These are phyloP conservation scores for Plantago ovata DNA, from an alignment of 257 asterid genomes.

Conservation along the genomic window DNA sequence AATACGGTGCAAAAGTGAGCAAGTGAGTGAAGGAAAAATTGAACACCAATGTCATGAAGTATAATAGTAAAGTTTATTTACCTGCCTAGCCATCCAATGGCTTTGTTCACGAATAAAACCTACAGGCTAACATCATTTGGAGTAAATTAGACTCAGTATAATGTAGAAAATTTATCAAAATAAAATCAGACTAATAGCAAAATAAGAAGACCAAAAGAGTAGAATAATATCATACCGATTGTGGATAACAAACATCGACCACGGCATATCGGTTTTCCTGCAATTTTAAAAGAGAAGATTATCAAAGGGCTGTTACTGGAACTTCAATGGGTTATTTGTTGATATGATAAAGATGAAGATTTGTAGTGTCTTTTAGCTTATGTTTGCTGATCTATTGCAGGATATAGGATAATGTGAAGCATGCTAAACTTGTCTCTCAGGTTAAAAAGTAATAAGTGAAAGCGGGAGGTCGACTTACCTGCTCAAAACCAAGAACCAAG, in stretches of 20 bases:
- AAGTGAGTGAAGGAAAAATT: too few relatives aligned
- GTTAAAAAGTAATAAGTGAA: background rate
- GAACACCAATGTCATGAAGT: background rate
- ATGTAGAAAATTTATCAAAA: slow-evolving; percentile 10
- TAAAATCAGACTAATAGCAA: slow-evolving; percentile 8
- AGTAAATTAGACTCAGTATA: slow-evolving; percentile 19
- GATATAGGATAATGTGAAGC: background rate
- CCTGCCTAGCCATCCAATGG: slow-evolving; percentile 83
- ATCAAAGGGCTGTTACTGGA: slow-evolving; percentile 4
- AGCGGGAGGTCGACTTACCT: slow-evolving; percentile 39
- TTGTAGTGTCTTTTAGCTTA: slow-evolving; percentile 13
- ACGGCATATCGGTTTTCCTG: slow-evolving; percentile 92
- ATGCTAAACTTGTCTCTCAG: too few relatives aligned
- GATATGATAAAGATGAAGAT: background rate
- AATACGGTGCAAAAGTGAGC: too few relatives aligned
- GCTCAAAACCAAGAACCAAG: slow-evolving; percentile 90
- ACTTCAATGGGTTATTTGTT: background rate
- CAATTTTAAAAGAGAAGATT: slow-evolving; percentile 30
- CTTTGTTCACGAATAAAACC: slow-evolving; percentile 93
- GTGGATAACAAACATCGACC: slow-evolving; percentile 86
- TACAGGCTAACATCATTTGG: slow-evolving; percentile 68
- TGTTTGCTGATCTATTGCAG: background rate
- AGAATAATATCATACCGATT: slow-evolving; percentile 53
- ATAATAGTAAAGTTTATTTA: slow-evolving; percentile 26
- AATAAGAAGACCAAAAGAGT: slow-evolving; percentile 19